Evolutionary conservation across 495 filamentous ascomycete species (phyloP).

Genomic region (Astrothelium macrocarpum): DNA sequence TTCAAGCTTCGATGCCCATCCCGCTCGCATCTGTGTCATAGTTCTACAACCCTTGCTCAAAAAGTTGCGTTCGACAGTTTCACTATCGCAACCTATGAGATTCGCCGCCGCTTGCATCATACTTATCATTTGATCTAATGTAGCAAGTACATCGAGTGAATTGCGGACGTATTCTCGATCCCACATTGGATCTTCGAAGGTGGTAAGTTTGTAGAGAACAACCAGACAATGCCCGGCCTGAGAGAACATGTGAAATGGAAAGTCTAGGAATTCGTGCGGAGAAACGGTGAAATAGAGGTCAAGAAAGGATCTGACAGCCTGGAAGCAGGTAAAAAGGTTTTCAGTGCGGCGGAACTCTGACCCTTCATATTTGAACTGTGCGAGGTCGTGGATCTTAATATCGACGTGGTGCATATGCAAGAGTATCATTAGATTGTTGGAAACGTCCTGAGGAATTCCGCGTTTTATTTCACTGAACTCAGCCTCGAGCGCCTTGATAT

Average conservation of each 20-base stretch:
- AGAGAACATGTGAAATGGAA: constrained; percentile 16
- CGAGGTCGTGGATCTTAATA: background rate
- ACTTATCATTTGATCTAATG: background rate
- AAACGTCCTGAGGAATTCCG: background rate
- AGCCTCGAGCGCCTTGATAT: background rate
- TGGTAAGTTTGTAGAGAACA: constrained; percentile 14
- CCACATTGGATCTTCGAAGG: constrained; percentile 17
- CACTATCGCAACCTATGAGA: background rate
- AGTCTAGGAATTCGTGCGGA: constrained; percentile 3
- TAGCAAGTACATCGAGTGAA: background rate
- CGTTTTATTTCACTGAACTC: background rate
- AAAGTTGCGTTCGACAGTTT: background rate
- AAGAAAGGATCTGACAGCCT: constrained; percentile 15
- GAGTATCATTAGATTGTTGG: background rate
- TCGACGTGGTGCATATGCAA: background rate
- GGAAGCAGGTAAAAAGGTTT: constrained; percentile 8
- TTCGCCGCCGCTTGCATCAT: background rate
- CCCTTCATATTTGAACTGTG: background rate
- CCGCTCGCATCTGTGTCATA: background rate
- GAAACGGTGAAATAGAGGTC: constrained; percentile 18
- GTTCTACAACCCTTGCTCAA: background rate
- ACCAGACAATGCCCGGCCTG: constrained; percentile 19
- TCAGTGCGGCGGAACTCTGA: background rate
- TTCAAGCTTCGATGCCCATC: background rate
- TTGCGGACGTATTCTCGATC: background rate